These are phyloP conservation scores for Coccomyxa sp. DNA, from an alignment of 139 green algal species.

Conservation along the genomic window DNA sequence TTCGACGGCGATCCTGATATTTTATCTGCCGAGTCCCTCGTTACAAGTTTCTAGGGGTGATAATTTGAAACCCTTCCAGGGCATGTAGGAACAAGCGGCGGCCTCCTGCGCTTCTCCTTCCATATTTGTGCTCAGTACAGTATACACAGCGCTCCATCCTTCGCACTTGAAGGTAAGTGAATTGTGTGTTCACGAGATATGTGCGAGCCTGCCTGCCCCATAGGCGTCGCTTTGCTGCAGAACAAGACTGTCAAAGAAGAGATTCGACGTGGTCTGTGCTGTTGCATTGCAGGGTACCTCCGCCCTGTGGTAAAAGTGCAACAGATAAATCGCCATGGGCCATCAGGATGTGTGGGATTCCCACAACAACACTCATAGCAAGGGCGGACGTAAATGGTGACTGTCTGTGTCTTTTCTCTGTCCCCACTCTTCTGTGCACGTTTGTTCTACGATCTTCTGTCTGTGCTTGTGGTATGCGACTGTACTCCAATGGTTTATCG, in stretches of 20 bases:
- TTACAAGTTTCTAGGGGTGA: too few species aligned
- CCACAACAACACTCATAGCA: constrained; percentile 88
- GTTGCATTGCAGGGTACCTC: background rate
- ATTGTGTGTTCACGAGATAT: too few species aligned
- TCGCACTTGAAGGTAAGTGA: constrained; percentile 15
- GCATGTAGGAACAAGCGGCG: too few species aligned
- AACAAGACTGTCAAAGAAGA: background rate
- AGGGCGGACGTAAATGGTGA: constrained; percentile 76
- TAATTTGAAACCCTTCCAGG: too few species aligned
- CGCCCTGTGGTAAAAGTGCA: constrained; percentile 43
- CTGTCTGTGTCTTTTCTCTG: background rate
- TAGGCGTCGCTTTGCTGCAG: background rate
- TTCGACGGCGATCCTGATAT: too few species aligned
- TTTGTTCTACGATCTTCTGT: background rate
- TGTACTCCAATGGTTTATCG: background rate
- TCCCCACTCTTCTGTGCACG: background rate
- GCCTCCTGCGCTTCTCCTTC: too few species aligned
- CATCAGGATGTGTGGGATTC: constrained; percentile 93
- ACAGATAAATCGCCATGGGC: constrained; percentile 74
- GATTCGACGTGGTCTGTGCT: background rate
- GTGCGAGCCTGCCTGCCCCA: too few species aligned
- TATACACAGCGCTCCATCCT: background rate
- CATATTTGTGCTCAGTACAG: too few species aligned
- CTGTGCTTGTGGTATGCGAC: background rate
- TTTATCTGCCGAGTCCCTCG: too few species aligned